Conservation (phyloP, 2,329 filamentous ascomycete species). For the Fusarium robinianum region DNA sequence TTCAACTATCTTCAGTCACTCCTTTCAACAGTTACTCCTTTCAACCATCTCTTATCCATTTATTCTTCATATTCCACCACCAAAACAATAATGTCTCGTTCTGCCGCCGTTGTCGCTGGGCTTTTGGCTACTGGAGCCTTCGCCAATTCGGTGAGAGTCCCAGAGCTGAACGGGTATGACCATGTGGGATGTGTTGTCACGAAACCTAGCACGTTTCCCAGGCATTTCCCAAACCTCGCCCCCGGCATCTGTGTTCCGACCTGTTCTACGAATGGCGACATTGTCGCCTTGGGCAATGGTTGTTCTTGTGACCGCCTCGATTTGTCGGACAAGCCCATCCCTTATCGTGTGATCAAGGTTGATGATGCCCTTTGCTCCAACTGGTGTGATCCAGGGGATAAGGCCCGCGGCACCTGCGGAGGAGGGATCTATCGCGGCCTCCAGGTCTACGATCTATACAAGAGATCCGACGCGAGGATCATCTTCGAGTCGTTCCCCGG, state of each 20-base stretch:
- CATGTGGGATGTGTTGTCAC: not conserved
- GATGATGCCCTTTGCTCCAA: conserved; percentile 22
- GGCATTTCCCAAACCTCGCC: not conserved
- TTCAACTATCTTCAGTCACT: too few species aligned
- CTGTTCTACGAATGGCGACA: conserved; percentile 28
- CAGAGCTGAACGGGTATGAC: not conserved
- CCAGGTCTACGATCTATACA: conserved; percentile 28
- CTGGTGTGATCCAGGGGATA: conserved; percentile 24
- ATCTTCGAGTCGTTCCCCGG: conserved; percentile 15
- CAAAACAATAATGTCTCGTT: not conserved
- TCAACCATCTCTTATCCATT: too few species aligned
- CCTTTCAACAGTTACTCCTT: too few species aligned
- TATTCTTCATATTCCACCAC: too few species aligned
- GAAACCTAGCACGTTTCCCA: not conserved
- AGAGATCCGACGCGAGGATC: conserved; percentile 23
- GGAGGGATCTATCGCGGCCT: conserved; percentile 20
- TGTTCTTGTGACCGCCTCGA: conserved; percentile 30
- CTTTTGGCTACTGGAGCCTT: not conserved
- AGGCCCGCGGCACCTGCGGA: conserved; percentile 23
- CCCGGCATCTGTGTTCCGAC: not conserved
- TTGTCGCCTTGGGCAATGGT: conserved; percentile 21
- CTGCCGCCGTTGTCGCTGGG: not conserved
- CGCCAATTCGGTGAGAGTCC: not conserved
- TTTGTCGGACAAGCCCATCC: conserved; percentile 15
- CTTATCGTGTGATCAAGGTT: conserved; percentile 21